Evolutionary conservation across 2,329 filamentous ascomycete genomes (phyloP), one percentile per base, ranked within the genome.

Genomic region (Camillea tinctor): DNA sequence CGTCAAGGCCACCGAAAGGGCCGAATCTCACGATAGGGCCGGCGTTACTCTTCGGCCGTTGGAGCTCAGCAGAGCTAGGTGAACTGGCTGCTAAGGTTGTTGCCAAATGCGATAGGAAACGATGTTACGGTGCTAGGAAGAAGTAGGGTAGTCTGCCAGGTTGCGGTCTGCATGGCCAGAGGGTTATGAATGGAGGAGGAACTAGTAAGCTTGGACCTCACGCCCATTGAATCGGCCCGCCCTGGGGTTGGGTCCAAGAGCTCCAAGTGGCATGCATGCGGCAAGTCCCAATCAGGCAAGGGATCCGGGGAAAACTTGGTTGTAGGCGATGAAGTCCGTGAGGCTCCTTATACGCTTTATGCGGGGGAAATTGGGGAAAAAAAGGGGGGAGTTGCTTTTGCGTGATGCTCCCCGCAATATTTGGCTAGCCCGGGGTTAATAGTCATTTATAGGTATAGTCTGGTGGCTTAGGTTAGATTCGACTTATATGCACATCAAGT

Each of bases 151-250:
- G 50, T 24, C 50, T 51, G 22, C 13, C 50, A 51, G 50, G 53
- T 55, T 21, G 26, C 30, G 24, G 36, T 44, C 36, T 44, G 36
- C 36, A 44, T 7, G 17, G 36, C 36, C 36, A 44, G 36, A 44
- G 15, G 13, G 17, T 44, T n/a, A 5, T 44, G 36, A 44, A 44
- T 44, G 13, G 17, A 44, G 36, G 36, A 44, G 11, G 36, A 9
- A 48, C 52, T 54, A 21, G 52, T 50, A 50, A 59, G 52, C 57
- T 44, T 44, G 36, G 36, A 44, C 36, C 36, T 58, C 57, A 56
- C 52, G 44, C 56, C 59, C 60, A n/a, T 57, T 60, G 62, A 68
- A 64, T 68, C 66, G 66, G 66, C 57, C 66, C 66, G 66, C 64
- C 60, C 56, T 60, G 44, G 59, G 56, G 36, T 59, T 11, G 36